Percentiles rank a stretch among this genome's conserved stretches.
phyloP scores from a whole-genome alignment of 1,139 yeast genomes.

The Arxiozyma slooffiae region DNA sequence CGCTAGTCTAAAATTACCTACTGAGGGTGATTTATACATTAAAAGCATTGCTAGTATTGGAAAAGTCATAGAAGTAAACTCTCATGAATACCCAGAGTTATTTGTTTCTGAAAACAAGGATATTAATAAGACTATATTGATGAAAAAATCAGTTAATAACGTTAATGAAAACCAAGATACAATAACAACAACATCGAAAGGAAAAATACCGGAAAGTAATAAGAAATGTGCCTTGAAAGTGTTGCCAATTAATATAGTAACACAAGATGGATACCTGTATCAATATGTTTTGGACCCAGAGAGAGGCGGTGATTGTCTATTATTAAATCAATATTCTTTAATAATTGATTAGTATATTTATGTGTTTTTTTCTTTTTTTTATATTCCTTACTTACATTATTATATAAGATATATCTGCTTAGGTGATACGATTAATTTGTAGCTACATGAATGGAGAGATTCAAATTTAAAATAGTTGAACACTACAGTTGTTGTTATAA shows the following conservation, averaged over 20 bases:
- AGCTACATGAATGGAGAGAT: not conserved
- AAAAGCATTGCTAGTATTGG: conserved; percentile 18
- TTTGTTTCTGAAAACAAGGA: conserved; percentile 8
- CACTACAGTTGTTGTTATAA: not conserved
- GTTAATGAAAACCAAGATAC: not conserved
- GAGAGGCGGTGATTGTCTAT: conserved; percentile 86
- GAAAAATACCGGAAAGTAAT: not conserved
- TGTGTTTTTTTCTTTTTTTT: not conserved
- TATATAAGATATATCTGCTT: not conserved
- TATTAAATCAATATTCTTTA: conserved; percentile 57
- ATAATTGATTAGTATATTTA: not conserved
- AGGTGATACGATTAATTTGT: not conserved
- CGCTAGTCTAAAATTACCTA: conserved; percentile 81
- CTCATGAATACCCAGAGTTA: conserved; percentile 19
- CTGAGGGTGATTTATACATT: conserved; percentile 21
- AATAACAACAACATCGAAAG: not conserved
- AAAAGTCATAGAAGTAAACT: conserved; percentile 12
- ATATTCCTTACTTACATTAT: not conserved
- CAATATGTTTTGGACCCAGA: conserved; percentile 82
- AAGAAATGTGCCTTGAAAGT: conserved; percentile 24
- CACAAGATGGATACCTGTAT: conserved; percentile 79
- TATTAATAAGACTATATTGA: not conserved
- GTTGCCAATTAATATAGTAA: conserved; percentile 45
- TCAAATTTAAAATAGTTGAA: not conserved
- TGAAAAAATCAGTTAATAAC: not conserved